phyloP scores from a whole-genome alignment of 768 basidiomycete genomes.

The Trametes punicea region DNA sequence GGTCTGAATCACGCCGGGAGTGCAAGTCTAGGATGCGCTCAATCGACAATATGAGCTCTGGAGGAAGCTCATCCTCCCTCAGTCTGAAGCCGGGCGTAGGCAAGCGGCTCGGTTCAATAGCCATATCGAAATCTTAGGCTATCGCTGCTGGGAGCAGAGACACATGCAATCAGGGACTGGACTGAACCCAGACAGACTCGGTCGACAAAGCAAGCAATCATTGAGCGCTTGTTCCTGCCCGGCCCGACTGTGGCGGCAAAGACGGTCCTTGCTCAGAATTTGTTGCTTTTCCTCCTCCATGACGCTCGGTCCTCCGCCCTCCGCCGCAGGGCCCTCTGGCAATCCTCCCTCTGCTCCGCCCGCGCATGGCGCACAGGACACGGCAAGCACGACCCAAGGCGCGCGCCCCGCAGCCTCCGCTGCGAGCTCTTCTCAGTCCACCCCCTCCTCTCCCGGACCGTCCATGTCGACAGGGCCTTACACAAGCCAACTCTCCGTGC shows the following conservation, averaged over 20 bases:
- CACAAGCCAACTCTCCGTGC: slow-evolving; percentile 12
- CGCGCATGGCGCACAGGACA: slow-evolving; percentile 2
- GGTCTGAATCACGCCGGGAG: slow-evolving; percentile 43
- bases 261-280: slow-evolving; percentile 16
- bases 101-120: slow-evolving; percentile 8
- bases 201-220: not conserved
- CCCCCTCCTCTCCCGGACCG: slow-evolving; percentile 2
- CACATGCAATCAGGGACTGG: too few relatives aligned
- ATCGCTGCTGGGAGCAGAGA: too few relatives aligned
- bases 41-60: slow-evolving; percentile 66
- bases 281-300: slow-evolving; percentile 24
- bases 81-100: not conserved
- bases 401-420: not conserved
- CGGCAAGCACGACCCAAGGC: not conserved
- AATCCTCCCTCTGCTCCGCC: slow-evolving; percentile 9
- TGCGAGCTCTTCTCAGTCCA: not conserved
- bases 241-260: slow-evolving; percentile 13
- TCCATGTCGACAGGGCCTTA: slow-evolving; percentile 3
- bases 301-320: slow-evolving; percentile 40
- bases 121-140: not conserved
- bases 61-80: slow-evolving; percentile 50
- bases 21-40: slow-evolving; percentile 65
- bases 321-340: slow-evolving; percentile 40
- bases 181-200: too few relatives aligned
- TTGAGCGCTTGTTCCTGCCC: too few relatives aligned